Conservation (phyloP, 164 flowering plant species). For the Liriodendron chinense region DNA sequence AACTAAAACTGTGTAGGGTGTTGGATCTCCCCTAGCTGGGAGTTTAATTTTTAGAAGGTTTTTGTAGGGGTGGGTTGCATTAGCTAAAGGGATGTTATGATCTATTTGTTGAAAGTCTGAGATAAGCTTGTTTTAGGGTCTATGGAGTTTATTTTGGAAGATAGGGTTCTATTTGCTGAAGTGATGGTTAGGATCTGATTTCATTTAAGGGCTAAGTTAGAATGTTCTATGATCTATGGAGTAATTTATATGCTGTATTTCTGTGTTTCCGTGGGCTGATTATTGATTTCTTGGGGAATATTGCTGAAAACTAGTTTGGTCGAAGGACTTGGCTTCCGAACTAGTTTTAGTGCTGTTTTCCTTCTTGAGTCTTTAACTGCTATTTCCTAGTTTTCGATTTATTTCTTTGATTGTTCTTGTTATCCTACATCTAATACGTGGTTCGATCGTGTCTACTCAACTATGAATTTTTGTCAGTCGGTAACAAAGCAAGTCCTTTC, state of each 20-base stretch:
- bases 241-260: not conserved
- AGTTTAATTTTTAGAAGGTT: too few relatives aligned
- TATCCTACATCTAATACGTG: not conserved
- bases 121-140: not conserved
- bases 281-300: not conserved
- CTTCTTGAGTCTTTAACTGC: not conserved
- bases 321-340: not conserved
- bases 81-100: too few relatives aligned
- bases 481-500: not conserved
- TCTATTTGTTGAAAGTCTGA: too few relatives aligned
- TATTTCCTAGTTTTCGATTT: not conserved
- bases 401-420: not conserved
- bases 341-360: not conserved
- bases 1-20: too few relatives aligned
- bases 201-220: not conserved
- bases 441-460: not conserved
- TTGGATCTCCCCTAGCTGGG: too few relatives aligned
- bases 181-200: not conserved
- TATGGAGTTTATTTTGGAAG: not conserved
- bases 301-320: not conserved
- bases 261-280: not conserved
- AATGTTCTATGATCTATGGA: not conserved
- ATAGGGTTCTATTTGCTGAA: not conserved
- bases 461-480: not conserved
- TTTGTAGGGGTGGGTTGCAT: too few relatives aligned